These are phyloP conservation scores for Chaetomidium leptoderma DNA, from an alignment of 495 filamentous ascomycete genomes.

Conservation along the genomic window DNA sequence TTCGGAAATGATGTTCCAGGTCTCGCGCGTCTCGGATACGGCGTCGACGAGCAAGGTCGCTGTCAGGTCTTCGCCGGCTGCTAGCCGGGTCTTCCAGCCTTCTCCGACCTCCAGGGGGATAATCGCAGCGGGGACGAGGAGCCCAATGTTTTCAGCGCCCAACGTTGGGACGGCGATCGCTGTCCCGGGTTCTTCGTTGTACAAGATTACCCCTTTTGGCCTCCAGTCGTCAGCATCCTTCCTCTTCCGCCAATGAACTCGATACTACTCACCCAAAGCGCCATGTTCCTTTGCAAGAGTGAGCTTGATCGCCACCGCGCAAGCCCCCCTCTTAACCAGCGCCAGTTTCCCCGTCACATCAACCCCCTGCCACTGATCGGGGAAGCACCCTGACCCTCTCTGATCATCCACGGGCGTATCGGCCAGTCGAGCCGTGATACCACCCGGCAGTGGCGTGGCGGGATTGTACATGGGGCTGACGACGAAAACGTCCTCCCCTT, in stretches of 20 bases:
- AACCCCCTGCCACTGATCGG: slow-evolving; percentile 36
- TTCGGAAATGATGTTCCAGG: slow-evolving; percentile 62
- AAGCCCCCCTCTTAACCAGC: slow-evolving; percentile 58
- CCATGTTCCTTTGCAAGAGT: slow-evolving; percentile 54
- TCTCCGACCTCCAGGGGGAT: slow-evolving; percentile 46
- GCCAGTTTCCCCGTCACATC: slow-evolving; percentile 54
- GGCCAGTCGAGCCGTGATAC: slow-evolving; percentile 22
- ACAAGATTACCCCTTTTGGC: slow-evolving; percentile 37
- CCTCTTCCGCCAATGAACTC: not conserved
- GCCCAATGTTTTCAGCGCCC: slow-evolving; percentile 28
- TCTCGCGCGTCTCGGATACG: slow-evolving; percentile 45
- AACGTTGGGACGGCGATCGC: slow-evolving; percentile 48
- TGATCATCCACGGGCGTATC: slow-evolving; percentile 31
- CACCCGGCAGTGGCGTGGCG: slow-evolving; percentile 21
- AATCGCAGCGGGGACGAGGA: slow-evolving; percentile 30
- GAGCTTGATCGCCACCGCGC: slow-evolving; percentile 57
- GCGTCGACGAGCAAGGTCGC: slow-evolving; percentile 35
- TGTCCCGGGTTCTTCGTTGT: slow-evolving; percentile 57
- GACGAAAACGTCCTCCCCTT: slow-evolving; percentile 30
- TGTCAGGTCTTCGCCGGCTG: slow-evolving; percentile 28
- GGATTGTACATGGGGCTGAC: slow-evolving; percentile 30
- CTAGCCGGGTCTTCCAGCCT: slow-evolving; percentile 41
- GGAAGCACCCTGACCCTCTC: slow-evolving; percentile 35
- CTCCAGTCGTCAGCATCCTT: not conserved
- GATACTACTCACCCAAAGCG: slow-evolving; percentile 49